Evolutionary conservation across 202 grass and related monocot genomes (phyloP).

Genomic region (Panicum virgatum): DNA sequence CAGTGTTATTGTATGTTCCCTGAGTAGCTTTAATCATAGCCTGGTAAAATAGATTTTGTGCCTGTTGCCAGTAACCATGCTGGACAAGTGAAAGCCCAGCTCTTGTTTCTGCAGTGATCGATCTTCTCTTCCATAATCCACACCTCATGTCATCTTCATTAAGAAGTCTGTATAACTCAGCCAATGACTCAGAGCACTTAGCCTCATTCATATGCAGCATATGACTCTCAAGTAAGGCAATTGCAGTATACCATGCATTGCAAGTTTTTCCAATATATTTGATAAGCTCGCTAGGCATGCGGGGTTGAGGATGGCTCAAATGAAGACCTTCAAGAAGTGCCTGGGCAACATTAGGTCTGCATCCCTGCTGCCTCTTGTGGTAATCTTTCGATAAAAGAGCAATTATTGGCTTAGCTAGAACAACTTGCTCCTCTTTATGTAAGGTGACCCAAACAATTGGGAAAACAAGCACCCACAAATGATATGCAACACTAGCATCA

Average conservation of each 20-base stretch:
- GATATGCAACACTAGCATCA: conserved; percentile 92
- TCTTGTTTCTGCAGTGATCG: conserved; percentile 97
- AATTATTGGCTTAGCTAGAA: conserved; percentile 95
- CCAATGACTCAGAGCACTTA: conserved; percentile 89
- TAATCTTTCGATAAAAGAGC: conserved; percentile 94
- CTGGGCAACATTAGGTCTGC: conserved; percentile 94
- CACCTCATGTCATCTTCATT: conserved; percentile 99
- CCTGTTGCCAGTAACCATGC: conserved; percentile 94
- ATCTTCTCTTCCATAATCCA: conserved; percentile 98
- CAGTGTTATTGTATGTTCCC: conserved; percentile 93
- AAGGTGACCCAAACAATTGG: conserved; percentile 99
- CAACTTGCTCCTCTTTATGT: conserved; percentile 93
- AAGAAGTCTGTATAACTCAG: conserved; percentile 90
- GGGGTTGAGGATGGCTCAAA: conserved; percentile 97
- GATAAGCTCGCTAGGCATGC: conserved; percentile 98
- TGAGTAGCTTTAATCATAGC: conserved; percentile 99
- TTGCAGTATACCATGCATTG: conserved; percentile 89
- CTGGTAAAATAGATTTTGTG: conserved; percentile 96
- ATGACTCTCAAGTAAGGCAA: conserved; percentile 92
- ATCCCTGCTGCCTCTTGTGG: conserved; percentile 93
- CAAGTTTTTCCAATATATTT: conserved; percentile 99
- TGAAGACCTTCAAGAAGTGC: conserved; percentile 99
- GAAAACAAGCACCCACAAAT: conserved; percentile 99
- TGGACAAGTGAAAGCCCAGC: conserved; percentile 93
- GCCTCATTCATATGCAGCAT: conserved; percentile 89